phyloP scores from a whole-genome alignment of 495 filamentous ascomycete species.

The Talaromyces borbonicus region DNA sequence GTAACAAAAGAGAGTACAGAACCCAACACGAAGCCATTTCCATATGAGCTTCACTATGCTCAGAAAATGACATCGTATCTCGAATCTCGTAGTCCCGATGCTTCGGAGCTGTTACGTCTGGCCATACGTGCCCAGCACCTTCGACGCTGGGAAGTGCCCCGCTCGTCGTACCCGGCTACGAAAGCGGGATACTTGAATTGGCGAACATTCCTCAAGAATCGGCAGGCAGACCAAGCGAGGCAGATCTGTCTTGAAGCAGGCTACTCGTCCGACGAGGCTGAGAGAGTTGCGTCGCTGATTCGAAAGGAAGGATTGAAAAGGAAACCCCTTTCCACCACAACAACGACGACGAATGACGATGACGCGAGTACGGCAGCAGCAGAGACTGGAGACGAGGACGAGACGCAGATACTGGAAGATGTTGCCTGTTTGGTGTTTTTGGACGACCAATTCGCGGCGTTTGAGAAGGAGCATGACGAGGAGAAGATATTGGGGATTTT shows the following conservation, averaged over 20 bases:
- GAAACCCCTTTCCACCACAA: constrained; percentile 15
- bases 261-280: constrained; percentile 36
- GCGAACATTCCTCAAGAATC: constrained; percentile 59
- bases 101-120: constrained; percentile 54
- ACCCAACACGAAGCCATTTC: constrained; percentile 24
- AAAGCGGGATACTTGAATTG: constrained; percentile 65
- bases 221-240: constrained; percentile 53
- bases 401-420: constrained; percentile 69
- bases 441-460: constrained; percentile 73
- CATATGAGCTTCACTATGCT: constrained; percentile 75
- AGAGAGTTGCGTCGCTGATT: constrained; percentile 49
- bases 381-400: constrained; percentile 47
- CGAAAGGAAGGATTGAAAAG: constrained; percentile 53
- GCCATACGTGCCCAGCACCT: constrained; percentile 79
- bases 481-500: constrained; percentile 66
- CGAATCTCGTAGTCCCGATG: constrained; percentile 36
- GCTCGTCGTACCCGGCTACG: constrained; percentile 55
- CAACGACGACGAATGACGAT: background rate
- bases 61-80: constrained; percentile 68
- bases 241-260: constrained; percentile 44
- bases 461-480: constrained; percentile 56
- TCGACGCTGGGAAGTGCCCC: constrained; percentile 69
- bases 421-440: constrained; percentile 80
- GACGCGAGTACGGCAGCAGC: too few relatives aligned
- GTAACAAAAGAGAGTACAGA: constrained; percentile 3